These are phyloP conservation scores for Saccharomycopsis sp. DNA, from an alignment of 805 yeast genomes.

Conservation along the genomic window DNA sequence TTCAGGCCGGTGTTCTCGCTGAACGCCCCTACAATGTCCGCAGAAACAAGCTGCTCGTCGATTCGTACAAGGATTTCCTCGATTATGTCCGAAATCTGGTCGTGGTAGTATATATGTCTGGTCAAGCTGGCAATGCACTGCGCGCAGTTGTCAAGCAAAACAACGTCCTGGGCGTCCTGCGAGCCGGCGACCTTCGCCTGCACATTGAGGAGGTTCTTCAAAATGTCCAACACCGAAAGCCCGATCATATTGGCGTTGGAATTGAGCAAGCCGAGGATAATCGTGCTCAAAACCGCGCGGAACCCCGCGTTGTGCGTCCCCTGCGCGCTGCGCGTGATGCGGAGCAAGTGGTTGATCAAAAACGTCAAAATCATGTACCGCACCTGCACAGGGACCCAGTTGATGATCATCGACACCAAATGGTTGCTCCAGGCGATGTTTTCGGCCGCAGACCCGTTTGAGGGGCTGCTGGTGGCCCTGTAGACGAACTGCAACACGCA, in stretches of 20 bases:
- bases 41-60: slow-evolving; percentile 21
- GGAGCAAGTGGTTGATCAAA: slow-evolving; percentile 32
- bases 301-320: neutral
- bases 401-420: slow-evolving; percentile 57
- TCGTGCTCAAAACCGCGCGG: slow-evolving; percentile 32
- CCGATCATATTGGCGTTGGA: slow-evolving; percentile 84
- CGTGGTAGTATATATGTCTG: slow-evolving; percentile 75
- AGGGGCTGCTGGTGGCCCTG: slow-evolving; percentile 23
- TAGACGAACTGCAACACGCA: slow-evolving; percentile 43
- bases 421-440: slow-evolving; percentile 46
- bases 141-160: slow-evolving; percentile 40
- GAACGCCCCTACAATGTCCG: neutral
- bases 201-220: slow-evolving; percentile 48
- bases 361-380: slow-evolving; percentile 59
- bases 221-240: slow-evolving; percentile 72
- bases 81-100: slow-evolving; percentile 78
- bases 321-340: slow-evolving; percentile 1
- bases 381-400: slow-evolving; percentile 75
- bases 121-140: slow-evolving; percentile 63
- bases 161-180: slow-evolving; percentile 22
- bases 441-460: slow-evolving; percentile 7
- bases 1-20: neutral
- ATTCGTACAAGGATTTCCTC: slow-evolving; percentile 50
- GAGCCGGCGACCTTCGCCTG: slow-evolving; percentile 29
- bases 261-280: slow-evolving; percentile 54